These are phyloP conservation scores for Stylosanthes scabra DNA, from an alignment of 331 rosid genomes.

Conservation along the genomic window DNA sequence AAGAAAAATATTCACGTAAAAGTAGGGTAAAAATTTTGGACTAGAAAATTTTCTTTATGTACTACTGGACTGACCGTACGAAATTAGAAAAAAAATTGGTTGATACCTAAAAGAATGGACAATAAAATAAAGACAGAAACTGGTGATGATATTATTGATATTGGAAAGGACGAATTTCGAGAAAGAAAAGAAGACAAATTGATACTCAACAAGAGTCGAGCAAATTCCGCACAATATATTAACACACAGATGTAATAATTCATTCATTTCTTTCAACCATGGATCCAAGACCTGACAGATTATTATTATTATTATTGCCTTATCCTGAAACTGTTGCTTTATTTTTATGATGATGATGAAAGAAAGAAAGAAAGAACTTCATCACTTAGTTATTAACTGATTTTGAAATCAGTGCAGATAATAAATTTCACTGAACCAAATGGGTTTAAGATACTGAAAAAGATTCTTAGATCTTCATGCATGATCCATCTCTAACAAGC, in stretches of 20 bases:
- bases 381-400: background rate
- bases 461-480: conserved; percentile 29
- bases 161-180: conserved; percentile 11
- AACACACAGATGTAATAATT: no score
- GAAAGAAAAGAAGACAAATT: conserved; percentile 9
- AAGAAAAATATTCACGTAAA: conserved; percentile 1
- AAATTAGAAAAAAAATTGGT: conserved; percentile 25
- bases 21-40: conserved; percentile 28
- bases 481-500: conserved; percentile 18
- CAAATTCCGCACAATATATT: background rate
- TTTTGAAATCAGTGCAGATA: conserved; percentile 2
- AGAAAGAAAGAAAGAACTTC: background rate
- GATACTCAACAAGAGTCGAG: background rate
- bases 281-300: background rate
- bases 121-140: conserved; percentile 30
- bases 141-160: background rate
- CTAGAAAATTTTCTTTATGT: conserved; percentile 22
- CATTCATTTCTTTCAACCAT: conserved; percentile 6
- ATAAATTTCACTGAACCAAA: background rate
- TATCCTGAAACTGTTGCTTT: background rate
- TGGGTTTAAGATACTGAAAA: conserved; percentile 1
- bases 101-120: conserved; percentile 40
- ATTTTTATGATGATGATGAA: no score
- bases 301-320: background rate
- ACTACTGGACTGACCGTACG: conserved; percentile 1